Conservation (phyloP, 1,284 basidiomycete genomes). For the Hemileccinum hortonii region DNA sequence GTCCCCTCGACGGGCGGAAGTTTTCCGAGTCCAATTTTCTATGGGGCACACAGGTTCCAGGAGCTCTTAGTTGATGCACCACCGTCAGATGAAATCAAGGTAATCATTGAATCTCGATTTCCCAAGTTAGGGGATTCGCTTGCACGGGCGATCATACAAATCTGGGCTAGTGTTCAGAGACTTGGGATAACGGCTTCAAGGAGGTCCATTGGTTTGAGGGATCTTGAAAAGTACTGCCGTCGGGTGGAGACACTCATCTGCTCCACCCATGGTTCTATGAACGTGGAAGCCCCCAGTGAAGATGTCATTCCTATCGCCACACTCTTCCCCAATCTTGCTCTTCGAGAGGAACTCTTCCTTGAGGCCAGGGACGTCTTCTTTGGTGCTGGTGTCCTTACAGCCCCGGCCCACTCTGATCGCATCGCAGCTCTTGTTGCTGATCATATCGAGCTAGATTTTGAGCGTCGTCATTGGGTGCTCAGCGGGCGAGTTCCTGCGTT, state of each 20-base stretch:
- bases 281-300: constrained; percentile 35
- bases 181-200: constrained; percentile 53
- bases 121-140: constrained; percentile 54
- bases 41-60: constrained; percentile 78
- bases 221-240: constrained; percentile 86
- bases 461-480: constrained; percentile 57
- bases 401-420: constrained; percentile 51
- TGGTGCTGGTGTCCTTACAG: constrained; percentile 61
- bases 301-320: constrained; percentile 23
- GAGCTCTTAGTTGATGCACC: constrained; percentile 70
- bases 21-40: constrained; percentile 65
- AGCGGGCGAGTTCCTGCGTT: constrained; percentile 66
- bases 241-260: constrained; percentile 70
- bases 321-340: constrained; percentile 68
- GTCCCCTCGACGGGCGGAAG: constrained; percentile 41
- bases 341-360: constrained; percentile 89
- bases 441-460: constrained; percentile 65
- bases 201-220: constrained; percentile 74
- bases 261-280: constrained; percentile 44
- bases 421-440: constrained; percentile 58
- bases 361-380: constrained; percentile 94
- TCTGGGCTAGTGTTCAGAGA: constrained; percentile 60
- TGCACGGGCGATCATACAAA: constrained; percentile 50
- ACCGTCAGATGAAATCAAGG: constrained; percentile 61
- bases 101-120: constrained; percentile 70